phyloP scores from a whole-genome alignment of 805 yeast genomes.

The Wickerhamomyces tratensis region DNA sequence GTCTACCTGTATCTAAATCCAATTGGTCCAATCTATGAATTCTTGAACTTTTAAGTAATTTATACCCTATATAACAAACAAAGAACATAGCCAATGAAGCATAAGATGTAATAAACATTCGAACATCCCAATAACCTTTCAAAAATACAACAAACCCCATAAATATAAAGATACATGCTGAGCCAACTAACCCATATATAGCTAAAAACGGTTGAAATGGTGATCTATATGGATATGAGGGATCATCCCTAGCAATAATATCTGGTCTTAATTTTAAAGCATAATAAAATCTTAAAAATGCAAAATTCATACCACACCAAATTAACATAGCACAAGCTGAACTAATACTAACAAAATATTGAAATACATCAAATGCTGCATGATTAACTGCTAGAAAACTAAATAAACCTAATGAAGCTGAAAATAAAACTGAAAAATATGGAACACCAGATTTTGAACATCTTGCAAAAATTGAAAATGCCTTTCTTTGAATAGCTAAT shows the following conservation, averaged over 20 bases:
- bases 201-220: slow-evolving; percentile 67
- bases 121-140: slow-evolving; percentile 45
- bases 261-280: slow-evolving; percentile 56
- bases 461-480: slow-evolving; percentile 45
- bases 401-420: slow-evolving; percentile 50
- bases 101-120: slow-evolving; percentile 56
- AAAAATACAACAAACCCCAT: slow-evolving; percentile 60
- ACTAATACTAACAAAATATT: slow-evolving; percentile 54
- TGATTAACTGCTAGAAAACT: slow-evolving; percentile 52
- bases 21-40: slow-evolving; percentile 61
- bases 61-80: slow-evolving; percentile 43
- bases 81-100: slow-evolving; percentile 48
- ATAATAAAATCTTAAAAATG: slow-evolving; percentile 54
- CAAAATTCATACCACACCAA: slow-evolving; percentile 66
- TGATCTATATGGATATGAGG: slow-evolving; percentile 57
- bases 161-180: slow-evolving; percentile 37
- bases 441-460: slow-evolving; percentile 66
- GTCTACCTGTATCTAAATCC: slow-evolving; percentile 76
- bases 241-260: slow-evolving; percentile 51
- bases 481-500: slow-evolving; percentile 43
- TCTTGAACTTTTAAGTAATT: slow-evolving; percentile 49
- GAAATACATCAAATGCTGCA: slow-evolving; percentile 53
- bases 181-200: slow-evolving; percentile 48
- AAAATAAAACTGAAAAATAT: slow-evolving; percentile 52
- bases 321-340: slow-evolving; percentile 71